Conservation (phyloP, 257 asterid species). For the Primulina tabacum region DNA sequence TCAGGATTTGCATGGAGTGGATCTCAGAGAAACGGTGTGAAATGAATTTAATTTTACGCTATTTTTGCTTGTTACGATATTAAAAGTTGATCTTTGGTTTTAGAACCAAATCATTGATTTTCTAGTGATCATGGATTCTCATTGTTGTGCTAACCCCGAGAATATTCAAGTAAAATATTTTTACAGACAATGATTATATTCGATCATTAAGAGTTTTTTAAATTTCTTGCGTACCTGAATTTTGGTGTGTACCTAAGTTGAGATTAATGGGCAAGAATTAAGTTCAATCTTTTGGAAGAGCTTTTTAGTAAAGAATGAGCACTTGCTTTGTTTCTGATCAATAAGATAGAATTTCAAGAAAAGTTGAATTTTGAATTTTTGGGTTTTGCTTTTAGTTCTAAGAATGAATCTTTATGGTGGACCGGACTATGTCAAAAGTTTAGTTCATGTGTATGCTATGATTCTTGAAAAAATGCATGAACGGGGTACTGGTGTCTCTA, state of each 20-base stretch:
- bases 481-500: not conserved
- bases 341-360: not conserved
- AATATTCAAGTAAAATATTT: too few relatives aligned
- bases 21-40: slow-evolving; percentile 47
- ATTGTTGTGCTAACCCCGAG: too few relatives aligned
- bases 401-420: not conserved
- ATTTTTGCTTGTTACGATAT: not conserved
- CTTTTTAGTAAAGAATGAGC: slow-evolving; percentile 21
- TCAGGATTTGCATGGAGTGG: slow-evolving; percentile 57
- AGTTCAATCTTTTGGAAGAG: not conserved
- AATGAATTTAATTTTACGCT: not conserved
- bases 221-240: not conserved
- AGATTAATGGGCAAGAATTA: not conserved
- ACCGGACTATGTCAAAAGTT: not conserved
- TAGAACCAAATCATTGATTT: slow-evolving; percentile 1
- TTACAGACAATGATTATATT: too few relatives aligned
- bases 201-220: too few relatives aligned
- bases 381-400: not conserved
- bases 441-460: not conserved
- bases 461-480: not conserved
- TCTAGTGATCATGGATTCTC: too few relatives aligned
- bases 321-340: slow-evolving; percentile 17
- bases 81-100: slow-evolving; percentile 15
- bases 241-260: not conserved
- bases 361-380: not conserved